Conservation (phyloP, 805 yeast species). For the Teunomyces panamensis region DNA sequence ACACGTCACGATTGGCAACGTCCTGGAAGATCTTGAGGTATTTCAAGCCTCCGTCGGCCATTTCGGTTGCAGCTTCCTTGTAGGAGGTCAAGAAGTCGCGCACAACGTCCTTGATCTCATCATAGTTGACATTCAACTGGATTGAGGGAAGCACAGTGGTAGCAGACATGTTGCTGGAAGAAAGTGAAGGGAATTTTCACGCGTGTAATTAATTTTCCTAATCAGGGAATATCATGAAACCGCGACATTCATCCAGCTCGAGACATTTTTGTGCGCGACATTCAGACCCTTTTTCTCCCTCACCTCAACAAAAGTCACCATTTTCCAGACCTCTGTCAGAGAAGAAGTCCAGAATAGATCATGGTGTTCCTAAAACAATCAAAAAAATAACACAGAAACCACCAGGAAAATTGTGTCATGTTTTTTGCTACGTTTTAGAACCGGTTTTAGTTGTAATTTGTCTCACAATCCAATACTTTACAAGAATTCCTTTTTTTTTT, state of each 20-base stretch:
- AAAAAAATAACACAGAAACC: too few species aligned
- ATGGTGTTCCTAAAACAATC: too few species aligned
- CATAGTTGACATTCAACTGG: conserved; percentile 71
- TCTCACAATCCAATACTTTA: too few species aligned
- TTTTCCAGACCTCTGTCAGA: too few species aligned
- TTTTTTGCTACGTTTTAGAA: too few species aligned
- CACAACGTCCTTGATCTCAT: conserved; percentile 54
- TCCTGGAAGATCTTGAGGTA: conserved; percentile 72
- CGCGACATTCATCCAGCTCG: too few species aligned
- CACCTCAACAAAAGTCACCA: too few species aligned
- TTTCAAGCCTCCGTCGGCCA: conserved; percentile 36
- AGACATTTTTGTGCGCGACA: background rate
- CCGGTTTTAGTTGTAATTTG: too few species aligned
- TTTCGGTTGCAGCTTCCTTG: conserved; percentile 38
- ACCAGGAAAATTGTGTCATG: too few species aligned
- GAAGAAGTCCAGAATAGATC: too few species aligned
- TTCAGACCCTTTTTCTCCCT: background rate
- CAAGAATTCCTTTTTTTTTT: too few species aligned
- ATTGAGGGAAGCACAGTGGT: conserved; percentile 54
- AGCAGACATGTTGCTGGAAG: conserved; percentile 14
- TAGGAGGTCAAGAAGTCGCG: conserved; percentile 67
- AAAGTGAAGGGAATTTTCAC: conserved; percentile 3
- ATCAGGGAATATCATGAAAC: conserved; percentile 10
- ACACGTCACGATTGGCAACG: conserved; percentile 77
- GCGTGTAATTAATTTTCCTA: conserved; percentile 13